Evolutionary conservation across 768 basidiomycete species (phyloP), one percentile per base, ranked within the genome.

Genomic region (Leccinellum albellum): DNA sequence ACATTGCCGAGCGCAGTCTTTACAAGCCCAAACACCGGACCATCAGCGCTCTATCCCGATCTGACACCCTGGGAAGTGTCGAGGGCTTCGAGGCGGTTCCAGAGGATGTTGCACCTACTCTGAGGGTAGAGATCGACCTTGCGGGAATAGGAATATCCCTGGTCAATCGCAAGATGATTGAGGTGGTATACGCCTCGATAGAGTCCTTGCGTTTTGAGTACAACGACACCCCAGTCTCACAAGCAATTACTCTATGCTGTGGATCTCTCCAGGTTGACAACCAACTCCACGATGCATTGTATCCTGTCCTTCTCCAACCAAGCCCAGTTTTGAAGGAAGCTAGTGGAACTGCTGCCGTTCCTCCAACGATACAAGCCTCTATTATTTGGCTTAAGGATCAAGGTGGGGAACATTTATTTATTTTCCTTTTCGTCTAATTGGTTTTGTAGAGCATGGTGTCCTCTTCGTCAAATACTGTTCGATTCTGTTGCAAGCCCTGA

Each of bases 391-490:
- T 98, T 55, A 98, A 98, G 65, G 96, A 98, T 68, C 84, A 93
- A 80, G 91, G 96, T 93, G 59, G 66, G 40, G 21, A 52, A 47
- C 4, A 20, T 53, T 40, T 7, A 37, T 17, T 2, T 37, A 49
- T 42, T 17, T 17, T 20, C 13, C 14, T 54, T 21, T 40, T 42
- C 12, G 20, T 42, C 47, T 51, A 4, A 61, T 4, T 6, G 5
- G 15, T 14, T 47, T 50, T 13, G 42, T 53, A 99, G 97, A 88
- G n/a, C 97, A 98, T 62, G 97, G 97, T 17, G 97, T 99, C 9
- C 73, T 93, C n/a, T 98, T 97, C 70, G 81, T 99, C 76, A 98
- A 98, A 74, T 98, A 98, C 67, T 96, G 92, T 53, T 95, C 95
- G 2, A 82, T 98, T 51, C 75, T 99, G 14, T 76, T 99, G 15